These are phyloP conservation scores for Suillus subaureus DNA, from an alignment of 768 basidiomycete species.

Conservation along the genomic window DNA sequence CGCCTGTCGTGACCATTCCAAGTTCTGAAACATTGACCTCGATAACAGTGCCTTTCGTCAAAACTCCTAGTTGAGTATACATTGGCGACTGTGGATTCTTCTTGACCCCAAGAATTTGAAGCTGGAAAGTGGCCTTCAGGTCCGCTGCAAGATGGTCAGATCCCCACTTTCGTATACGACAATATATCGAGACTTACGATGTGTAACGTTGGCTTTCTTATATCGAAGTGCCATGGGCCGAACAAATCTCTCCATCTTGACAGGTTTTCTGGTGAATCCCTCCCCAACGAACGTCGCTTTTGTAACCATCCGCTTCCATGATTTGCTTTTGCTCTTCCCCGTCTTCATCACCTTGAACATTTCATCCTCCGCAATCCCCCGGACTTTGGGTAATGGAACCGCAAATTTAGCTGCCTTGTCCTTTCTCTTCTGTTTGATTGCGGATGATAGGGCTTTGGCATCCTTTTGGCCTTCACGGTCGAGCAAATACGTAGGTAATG, in stretches of 20 bases:
- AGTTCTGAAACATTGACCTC: constrained; percentile 99
- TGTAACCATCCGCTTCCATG: constrained; percentile 99
- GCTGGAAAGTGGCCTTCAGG: constrained; percentile 97
- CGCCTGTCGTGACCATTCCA: constrained; percentile 96
- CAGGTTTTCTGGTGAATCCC: constrained; percentile 96
- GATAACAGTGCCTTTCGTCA: constrained; percentile 98
- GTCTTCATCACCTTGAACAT: constrained; percentile 99
- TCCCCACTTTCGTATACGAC: constrained; percentile 4
- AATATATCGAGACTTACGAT: constrained; percentile 64
- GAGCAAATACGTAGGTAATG: constrained; percentile 92
- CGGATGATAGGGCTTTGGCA: constrained; percentile 92
- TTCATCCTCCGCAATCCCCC: constrained; percentile 98
- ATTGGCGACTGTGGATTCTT: constrained; percentile 99
- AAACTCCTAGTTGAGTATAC: constrained; percentile 94
- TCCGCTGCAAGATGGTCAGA: constrained; percentile 60
- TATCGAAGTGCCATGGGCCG: constrained; percentile 97
- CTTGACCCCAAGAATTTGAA: constrained; percentile 97
- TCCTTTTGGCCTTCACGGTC: constrained; percentile 99
- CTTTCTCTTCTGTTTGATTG: constrained; percentile 98
- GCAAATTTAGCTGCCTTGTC: constrained; percentile 99
- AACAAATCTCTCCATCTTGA: constrained; percentile 98
- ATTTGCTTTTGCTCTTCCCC: constrained; percentile 93
- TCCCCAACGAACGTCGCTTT: constrained; percentile 99
- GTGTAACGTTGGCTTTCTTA: constrained; percentile 98
- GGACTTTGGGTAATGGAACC: constrained; percentile 94